These are phyloP conservation scores for Lactarius psammicola DNA, from an alignment of 768 basidiomycete species.

Conservation along the genomic window DNA sequence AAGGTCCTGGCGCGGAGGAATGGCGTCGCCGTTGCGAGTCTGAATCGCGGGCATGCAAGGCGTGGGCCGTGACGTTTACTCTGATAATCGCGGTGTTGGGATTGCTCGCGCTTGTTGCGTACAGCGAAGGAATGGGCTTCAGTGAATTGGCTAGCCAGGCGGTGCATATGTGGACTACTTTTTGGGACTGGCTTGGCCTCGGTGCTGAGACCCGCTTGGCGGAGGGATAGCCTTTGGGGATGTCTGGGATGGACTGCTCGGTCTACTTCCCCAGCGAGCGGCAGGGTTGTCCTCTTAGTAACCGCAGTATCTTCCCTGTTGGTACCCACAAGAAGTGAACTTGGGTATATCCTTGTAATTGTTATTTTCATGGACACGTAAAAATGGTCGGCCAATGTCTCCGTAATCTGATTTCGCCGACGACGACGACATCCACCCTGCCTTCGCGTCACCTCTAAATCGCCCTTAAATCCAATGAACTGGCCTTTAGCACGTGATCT, in stretches of 20 bases:
- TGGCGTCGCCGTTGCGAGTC: constrained; percentile 11
- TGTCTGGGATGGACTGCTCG: constrained; percentile 1
- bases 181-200: not conserved
- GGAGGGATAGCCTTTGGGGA: not conserved
- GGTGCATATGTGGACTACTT: not conserved
- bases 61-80: not conserved
- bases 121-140: not conserved
- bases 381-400: not conserved
- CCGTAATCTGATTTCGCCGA: no score
- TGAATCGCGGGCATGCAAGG: not conserved
- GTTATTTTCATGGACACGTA: not conserved
- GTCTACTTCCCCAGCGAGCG: not conserved
- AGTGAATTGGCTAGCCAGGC: not conserved
- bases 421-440: no score
- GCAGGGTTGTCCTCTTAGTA: not conserved
- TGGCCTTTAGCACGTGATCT: no score
- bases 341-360: not conserved
- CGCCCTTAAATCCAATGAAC: no score
- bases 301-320: not conserved
- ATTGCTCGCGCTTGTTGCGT: not conserved
- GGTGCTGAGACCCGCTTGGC: not conserved
- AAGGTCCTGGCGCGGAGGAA: no score
- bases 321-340: no score
- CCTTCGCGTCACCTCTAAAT: no score
- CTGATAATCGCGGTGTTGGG: not conserved